Evolutionary conservation across 2,329 filamentous ascomycete genomes (phyloP), one percentile per base, ranked within the genome.

Genomic region (Aspergillus neotritici): DNA sequence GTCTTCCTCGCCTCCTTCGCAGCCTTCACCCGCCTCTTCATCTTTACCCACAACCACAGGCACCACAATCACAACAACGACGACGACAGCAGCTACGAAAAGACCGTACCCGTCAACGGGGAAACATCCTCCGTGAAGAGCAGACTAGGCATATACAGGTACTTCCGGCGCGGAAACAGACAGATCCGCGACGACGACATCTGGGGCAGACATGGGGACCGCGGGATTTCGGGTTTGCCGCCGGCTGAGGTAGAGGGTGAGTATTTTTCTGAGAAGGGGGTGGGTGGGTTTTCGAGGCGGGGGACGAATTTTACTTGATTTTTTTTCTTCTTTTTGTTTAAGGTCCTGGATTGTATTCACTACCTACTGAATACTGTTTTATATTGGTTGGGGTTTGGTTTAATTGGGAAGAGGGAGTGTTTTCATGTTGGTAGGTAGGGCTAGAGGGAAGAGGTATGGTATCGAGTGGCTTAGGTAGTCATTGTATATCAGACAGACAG

Each of bases 161-260:
- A 53, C 1, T 54, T 53, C 17, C 48, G 49, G 21, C 42, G 49
- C 6, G 40, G 50, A 21, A 48, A 49, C 13, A 50, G 44, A 17
- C 48, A 57, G 10, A 38, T 52, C 15, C 21, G 21, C 21, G 58
- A 61, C 17, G 58, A 63, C 3, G 61, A 63, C 45, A 61, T 64
- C 36, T 64, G 61, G 61, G 50, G 55, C 16, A 43, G 53, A 25
- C 55, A 64, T 39, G 50, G 49, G 25, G 51, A 56, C 30, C 37
- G 44, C 38, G 30, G 47, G 45, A 43, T 46, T 11, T 34, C 35
- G 13, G 38, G 45, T 33, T 34, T 48, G 11, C 49, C 45, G 11
- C 40, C 44, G 17, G 49, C 45, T 25, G 30, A 49, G 38, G 42
- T 43, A 28, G 44, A 38, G 15, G 34, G 40, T 16, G 44, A 37